phyloP scores from a whole-genome alignment of 768 basidiomycete species.

The Amyloporia xantha region DNA sequence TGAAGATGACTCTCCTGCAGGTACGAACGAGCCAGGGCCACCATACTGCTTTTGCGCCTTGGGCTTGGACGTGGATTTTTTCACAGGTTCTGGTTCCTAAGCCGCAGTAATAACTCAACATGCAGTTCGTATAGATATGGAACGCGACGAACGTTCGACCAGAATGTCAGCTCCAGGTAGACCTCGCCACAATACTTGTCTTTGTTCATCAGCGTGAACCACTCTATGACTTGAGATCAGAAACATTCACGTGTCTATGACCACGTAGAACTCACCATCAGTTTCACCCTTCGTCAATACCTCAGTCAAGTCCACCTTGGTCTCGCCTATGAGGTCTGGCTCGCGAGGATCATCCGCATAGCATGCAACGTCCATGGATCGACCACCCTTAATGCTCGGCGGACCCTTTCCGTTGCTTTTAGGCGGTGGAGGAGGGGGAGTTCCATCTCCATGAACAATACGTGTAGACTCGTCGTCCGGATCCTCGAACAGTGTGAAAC shows the following conservation, averaged over 20 bases:
- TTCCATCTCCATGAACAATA: constrained; percentile 22
- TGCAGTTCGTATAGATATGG: background rate
- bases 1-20: constrained; percentile 28
- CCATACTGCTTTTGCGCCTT: constrained; percentile 64
- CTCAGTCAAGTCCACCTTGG: constrained; percentile 79
- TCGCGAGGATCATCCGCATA: constrained; percentile 95
- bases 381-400: constrained; percentile 62
- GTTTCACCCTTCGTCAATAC: constrained; percentile 93
- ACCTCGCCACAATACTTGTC: constrained; percentile 94
- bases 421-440: constrained; percentile 62
- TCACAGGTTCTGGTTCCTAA: constrained; percentile 75
- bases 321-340: constrained; percentile 93
- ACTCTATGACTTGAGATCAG: constrained; percentile 77
- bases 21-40: constrained; percentile 71
- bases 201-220: constrained; percentile 87
- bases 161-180: constrained; percentile 95
- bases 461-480: constrained; percentile 31
- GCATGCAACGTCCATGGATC: constrained; percentile 72
- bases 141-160: constrained; percentile 69
- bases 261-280: constrained; percentile 77
- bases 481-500: constrained; percentile 86
- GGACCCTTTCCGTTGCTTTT: constrained; percentile 43
- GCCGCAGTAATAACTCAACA: background rate
- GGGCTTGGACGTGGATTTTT: constrained; percentile 47
- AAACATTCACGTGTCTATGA: no score